Base-by-base conservation (phyloP, 768 basidiomycete genomes). In the Leccinum disarticulatum region DNA sequence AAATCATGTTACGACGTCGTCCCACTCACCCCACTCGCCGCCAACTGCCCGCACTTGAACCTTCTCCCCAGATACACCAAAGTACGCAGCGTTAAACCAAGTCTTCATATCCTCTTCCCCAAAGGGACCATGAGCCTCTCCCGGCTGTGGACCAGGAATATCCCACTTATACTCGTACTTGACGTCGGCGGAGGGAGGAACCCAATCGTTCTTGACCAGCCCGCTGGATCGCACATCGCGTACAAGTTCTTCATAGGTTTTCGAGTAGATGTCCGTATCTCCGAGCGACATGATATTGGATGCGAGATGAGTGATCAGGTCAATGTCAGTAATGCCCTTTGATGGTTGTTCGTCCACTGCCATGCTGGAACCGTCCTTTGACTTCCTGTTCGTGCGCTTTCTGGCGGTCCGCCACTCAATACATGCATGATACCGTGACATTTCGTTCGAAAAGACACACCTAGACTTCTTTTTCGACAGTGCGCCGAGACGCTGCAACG, bases 201-300 rank as follows among this genome's bases (percentile, higher is more conserved):
- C 74, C 93, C 93, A 94, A 54, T 81, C 77, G 3, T 78, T 67
- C 38, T 84, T 81, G 46, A 94, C 90, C 28, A 75, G 77, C 41
- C 90, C 91, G 6, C 90, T 86, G 4, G 84, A 80, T 33, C 91
- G 85, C 22, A 95, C 83, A 41, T 81, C 77, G 58, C 90, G 87
- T 19, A 96, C 84, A 54, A 96, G 80, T 68, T 92, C 88, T 65
- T 94, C 92, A 70, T 92, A 92, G 0, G 90, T 89, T 71, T 84
- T 87, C 43, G 87, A 88, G 75, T 95, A 96, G 56, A 95, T 83
- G 67, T 95, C 93, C 17, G 82, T 79, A 61, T 96, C 92, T 25
- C 91, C 92, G 14, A 93, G 81, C 0, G 88, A 87, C 86, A 96
- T 88, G 63, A 95, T 82, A 38, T 81, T 87, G n/a, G 91, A 94